These are phyloP conservation scores for Ceratobasidium sp. DNA, from an alignment of 1,284 basidiomycete genomes.

Conservation along the genomic window DNA sequence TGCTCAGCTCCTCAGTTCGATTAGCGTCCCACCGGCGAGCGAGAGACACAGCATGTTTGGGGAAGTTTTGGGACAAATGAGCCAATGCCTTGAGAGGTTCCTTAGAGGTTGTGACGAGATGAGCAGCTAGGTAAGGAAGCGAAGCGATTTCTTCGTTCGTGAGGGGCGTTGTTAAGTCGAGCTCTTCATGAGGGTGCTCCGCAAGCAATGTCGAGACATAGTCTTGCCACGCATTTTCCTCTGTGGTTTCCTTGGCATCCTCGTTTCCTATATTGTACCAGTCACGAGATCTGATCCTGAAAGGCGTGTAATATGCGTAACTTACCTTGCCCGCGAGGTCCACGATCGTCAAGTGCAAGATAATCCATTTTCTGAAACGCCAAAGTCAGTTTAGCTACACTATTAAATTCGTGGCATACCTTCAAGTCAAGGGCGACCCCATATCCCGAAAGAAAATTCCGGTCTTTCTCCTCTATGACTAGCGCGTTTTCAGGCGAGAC, in stretches of 20 bases:
- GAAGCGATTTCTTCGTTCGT: conserved; percentile 69
- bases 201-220: conserved; percentile 51
- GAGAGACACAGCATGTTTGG: conserved; percentile 81
- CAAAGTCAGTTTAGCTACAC: background rate
- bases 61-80: conserved; percentile 88
- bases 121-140: conserved; percentile 57
- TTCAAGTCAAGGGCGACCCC: conserved; percentile 94
- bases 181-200: conserved; percentile 58
- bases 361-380: conserved; percentile 87
- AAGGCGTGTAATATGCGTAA: background rate
- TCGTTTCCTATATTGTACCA: conserved; percentile 19
- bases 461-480: conserved; percentile 43
- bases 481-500: conserved; percentile 61
- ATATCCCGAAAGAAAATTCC: conserved; percentile 82
- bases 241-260: conserved; percentile 58
- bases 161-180: conserved; percentile 71
- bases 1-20: conserved; percentile 63
- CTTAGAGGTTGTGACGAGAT: conserved; percentile 74
- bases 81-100: conserved; percentile 74
- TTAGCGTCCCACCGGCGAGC: conserved; percentile 65
- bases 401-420: conserved; percentile 18
- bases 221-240: conserved; percentile 57
- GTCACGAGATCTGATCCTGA: background rate
- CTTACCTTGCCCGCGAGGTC: conserved; percentile 52
- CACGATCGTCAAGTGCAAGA: conserved; percentile 89